Percentiles rank a stretch among this genome's conserved stretches.
phyloP scores from a whole-genome alignment of 768 basidiomycete species.

The Kwoniella sp. region DNA sequence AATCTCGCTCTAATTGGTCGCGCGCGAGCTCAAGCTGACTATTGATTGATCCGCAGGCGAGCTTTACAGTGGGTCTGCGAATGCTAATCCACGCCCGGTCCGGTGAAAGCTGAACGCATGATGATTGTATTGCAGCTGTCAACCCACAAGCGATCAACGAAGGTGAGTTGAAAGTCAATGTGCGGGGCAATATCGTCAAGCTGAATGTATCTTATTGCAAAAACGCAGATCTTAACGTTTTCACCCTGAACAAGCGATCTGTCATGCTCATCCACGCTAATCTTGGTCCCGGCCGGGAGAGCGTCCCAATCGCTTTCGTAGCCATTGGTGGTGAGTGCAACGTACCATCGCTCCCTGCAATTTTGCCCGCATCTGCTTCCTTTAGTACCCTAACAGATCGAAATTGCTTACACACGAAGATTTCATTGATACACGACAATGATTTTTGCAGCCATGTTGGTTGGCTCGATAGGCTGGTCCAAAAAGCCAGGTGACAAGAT shows the following conservation, averaged over 20 bases:
- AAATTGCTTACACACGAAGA: no score
- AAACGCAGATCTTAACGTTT: conserved; percentile 51
- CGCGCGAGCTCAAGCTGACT: background rate
- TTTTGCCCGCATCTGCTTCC: no score
- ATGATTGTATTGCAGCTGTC: conserved; percentile 57
- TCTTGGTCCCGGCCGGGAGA: conserved; percentile 38
- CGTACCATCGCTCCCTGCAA: background rate
- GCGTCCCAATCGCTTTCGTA: conserved; percentile 65
- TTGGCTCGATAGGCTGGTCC: conserved; percentile 74
- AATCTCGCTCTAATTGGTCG: background rate
- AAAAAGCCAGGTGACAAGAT: conserved; percentile 52
- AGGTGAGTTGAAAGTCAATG: conserved; percentile 46
- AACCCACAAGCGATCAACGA: conserved; percentile 80
- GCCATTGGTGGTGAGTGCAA: conserved; percentile 65
- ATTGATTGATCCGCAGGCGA: conserved; percentile 30
- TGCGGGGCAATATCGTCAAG: conserved; percentile 64
- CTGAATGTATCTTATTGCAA: conserved; percentile 1
- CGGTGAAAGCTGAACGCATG: no score
- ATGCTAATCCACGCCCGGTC: background rate
- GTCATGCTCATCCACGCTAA: conserved; percentile 46
- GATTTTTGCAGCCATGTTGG: conserved; percentile 63
- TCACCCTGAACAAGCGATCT: conserved; percentile 55
- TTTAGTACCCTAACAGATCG: no score
- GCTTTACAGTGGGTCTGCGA: conserved; percentile 48
- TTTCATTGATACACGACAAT: background rate